Evolutionary conservation across 441 rosid species (phyloP), one percentile per base, ranked within the genome.

Genomic region (Mallotus repandus): DNA sequence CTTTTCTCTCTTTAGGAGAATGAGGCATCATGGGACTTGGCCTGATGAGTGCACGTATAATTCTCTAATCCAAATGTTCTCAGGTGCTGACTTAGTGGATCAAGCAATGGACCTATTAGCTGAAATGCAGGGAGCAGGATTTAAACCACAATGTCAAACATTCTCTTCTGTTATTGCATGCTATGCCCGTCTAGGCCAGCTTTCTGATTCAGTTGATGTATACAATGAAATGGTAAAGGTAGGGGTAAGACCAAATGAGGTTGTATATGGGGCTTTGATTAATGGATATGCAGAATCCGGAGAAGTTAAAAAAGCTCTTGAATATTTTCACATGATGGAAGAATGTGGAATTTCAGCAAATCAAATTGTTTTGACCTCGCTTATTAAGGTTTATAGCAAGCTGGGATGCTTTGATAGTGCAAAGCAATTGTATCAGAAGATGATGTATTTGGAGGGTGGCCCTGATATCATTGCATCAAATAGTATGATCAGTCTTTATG

Each of bases 41-140:
- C 97, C 98, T 9, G 98, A 94, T 73, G 89, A 87, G 13, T 88
- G 92, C 81, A 91, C 97, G n/a, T 89, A 87, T 73, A 92, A 89
- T 78, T 89, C 98, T 66, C 81, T 91, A 45, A 77, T 89, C 38
- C 96, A 94, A 84, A 94, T 94, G 98, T 82, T 84, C 59, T 80
- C 97, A 56, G 89, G 87, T 66, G 93, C 87, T 79, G 97, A 86
- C 79, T 81, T 91, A 75, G 86, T 81, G 61, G 93, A 90, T 70
- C 86, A 85, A 35, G 95, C 96, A 61, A 87, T 86, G 81, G 83
- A 82, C 72, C 79, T 90, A 63, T 81, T 94, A 80, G 79, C 77
- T 55, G 97, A 89, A 82, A 94, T 92, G 96, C 82, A 74, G 79
- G 87, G 80, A 69, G 86, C 81, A 19, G 91, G 86, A 19, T 89